A percentile compares a stretch with the other conserved stretches of the same genome.
Evolutionary conservation across 768 basidiomycete species (phyloP).

Genomic region (Mycena sanguinolenta): DNA sequence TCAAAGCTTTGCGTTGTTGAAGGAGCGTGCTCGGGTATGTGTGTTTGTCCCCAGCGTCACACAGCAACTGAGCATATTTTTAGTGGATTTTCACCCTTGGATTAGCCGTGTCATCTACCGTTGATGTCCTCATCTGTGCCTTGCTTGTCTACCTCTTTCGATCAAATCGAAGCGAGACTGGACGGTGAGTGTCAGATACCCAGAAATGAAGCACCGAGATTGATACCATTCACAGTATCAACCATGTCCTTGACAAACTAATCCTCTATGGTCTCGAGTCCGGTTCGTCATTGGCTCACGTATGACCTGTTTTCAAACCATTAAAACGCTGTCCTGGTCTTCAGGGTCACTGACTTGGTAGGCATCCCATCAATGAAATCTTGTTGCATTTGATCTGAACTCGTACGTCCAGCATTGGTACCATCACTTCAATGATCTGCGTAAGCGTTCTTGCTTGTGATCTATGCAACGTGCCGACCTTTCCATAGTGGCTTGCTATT

Average conservation of each 20-base stretch:
- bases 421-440: conserved; percentile 53
- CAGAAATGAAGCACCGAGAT: background rate
- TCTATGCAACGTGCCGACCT: background rate
- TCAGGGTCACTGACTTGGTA: conserved; percentile 54
- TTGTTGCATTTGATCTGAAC: background rate
- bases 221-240: conserved; percentile 42
- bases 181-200: conserved; percentile 39
- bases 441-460: conserved; percentile 38
- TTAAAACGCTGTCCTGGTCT: background rate
- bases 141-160: conserved; percentile 52
- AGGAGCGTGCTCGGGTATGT: conserved; percentile 31
- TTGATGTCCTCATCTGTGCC: conserved; percentile 55
- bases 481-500: conserved; percentile 60
- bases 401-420: conserved; percentile 45
- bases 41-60: background rate
- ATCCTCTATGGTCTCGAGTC: conserved; percentile 57
- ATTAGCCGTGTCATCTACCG: conserved; percentile 54
- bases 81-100: conserved; percentile 63
- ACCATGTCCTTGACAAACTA: conserved; percentile 51
- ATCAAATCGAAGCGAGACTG: conserved; percentile 46
- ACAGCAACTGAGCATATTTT: background rate
- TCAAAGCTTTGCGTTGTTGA: conserved; percentile 37
- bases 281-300: conserved; percentile 36
- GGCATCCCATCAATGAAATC: background rate
- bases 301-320: background rate